Conservation (phyloP, 176 grass and related monocot genomes). For the Phragmites australis region DNA sequence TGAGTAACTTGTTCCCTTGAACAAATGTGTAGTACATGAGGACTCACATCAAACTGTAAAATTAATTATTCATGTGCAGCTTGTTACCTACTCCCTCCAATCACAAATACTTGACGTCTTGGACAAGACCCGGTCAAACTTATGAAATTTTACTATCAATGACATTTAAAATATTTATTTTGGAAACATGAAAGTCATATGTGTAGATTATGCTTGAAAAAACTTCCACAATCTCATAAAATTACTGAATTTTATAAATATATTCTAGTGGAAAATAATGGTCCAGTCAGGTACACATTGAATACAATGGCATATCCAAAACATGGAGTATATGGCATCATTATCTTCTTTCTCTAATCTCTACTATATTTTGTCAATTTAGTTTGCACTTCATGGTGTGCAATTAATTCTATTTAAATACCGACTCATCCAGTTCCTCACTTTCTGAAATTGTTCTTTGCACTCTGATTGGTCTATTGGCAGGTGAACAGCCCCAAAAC, state of each 20-base stretch:
- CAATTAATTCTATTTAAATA: neutral
- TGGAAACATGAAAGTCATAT: too few species aligned
- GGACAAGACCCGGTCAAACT: too few species aligned
- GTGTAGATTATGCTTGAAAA: too few species aligned
- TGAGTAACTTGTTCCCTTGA: slow-evolving; percentile 28
- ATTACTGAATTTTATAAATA: too few species aligned
- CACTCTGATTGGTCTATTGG: neutral
- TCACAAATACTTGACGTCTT: too few species aligned
- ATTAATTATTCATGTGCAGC: neutral
- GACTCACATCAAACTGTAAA: neutral
- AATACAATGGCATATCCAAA: too few species aligned
- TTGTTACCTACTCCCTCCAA: too few species aligned
- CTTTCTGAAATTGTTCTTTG: slow-evolving; percentile 10
- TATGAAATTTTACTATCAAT: too few species aligned
- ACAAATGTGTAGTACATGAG: neutral
- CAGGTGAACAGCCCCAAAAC: slow-evolving; percentile 59
- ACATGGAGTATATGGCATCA: neutral
- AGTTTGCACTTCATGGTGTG: neutral
- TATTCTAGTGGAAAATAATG: too few species aligned
- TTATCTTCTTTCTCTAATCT: neutral
- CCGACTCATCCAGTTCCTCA: neutral
- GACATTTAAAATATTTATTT: too few species aligned
- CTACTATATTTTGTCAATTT: neutral
- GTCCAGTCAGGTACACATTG: too few species aligned
- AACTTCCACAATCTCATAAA: too few species aligned